Percentiles rank a stretch among this genome's conserved stretches.
These are phyloP conservation scores for Cyberlindnera maclurae DNA, from an alignment of 805 yeast genomes.

Conservation along the genomic window DNA sequence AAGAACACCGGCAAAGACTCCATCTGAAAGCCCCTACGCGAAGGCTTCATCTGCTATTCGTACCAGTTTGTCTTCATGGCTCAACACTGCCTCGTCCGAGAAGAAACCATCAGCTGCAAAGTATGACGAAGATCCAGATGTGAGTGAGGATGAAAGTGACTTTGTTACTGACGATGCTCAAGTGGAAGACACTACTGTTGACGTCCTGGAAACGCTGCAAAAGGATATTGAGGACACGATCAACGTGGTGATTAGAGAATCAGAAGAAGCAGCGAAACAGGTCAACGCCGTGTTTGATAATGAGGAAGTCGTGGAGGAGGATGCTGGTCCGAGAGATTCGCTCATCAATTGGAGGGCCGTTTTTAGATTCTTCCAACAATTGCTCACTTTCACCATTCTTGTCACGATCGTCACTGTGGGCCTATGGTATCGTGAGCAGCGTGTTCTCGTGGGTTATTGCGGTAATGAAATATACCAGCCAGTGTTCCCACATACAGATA, in stretches of 20 bases:
- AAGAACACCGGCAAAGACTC: conserved; percentile 4
- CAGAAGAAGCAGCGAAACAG: conserved; percentile 24
- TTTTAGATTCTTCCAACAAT: conserved; percentile 16
- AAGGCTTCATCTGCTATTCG: conserved; percentile 1
- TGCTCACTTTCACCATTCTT: conserved; percentile 30
- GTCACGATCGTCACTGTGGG: conserved; percentile 34
- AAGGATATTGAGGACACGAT: conserved; percentile 21
- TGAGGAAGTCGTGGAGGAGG: conserved; percentile 10
- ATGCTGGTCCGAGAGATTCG: not conserved
- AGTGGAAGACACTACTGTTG: conserved; percentile 8
- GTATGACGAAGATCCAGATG: conserved; percentile 7
- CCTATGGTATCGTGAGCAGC: conserved; percentile 61
- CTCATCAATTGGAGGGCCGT: conserved; percentile 9
- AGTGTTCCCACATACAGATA: conserved; percentile 28
- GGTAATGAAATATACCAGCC: conserved; percentile 48
- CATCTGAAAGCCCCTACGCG: conserved; percentile 4
- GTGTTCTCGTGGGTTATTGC: conserved; percentile 64
- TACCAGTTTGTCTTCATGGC: conserved; percentile 1
- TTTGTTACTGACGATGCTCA: conserved; percentile 3
- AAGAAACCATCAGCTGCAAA: conserved; percentile 3
- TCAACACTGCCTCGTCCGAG: conserved; percentile 1
- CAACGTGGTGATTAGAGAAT: conserved; percentile 18
- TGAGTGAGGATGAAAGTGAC: conserved; percentile 7
- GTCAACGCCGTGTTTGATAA: conserved; percentile 15
- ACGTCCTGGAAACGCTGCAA: conserved; percentile 17